Conservation (phyloP, 331 rosid species). For the Rhamnella rubrinervis region DNA sequence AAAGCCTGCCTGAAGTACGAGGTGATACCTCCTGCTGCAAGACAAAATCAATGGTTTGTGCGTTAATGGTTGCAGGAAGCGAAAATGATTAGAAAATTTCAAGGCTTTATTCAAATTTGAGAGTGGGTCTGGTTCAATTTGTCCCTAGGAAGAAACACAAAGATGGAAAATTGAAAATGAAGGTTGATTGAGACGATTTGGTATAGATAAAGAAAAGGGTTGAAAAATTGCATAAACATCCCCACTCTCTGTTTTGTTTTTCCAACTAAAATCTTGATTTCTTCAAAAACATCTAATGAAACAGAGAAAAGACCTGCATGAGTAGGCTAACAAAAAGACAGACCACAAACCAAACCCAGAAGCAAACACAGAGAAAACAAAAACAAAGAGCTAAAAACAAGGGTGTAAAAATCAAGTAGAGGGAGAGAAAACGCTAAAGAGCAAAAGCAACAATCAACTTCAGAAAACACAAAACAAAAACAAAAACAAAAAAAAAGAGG, state of each 20-base stretch:
- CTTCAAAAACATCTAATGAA: slow-evolving; percentile 1
- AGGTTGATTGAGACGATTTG: background rate
- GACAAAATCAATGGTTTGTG: background rate
- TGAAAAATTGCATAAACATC: background rate
- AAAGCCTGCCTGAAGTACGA: slow-evolving; percentile 88
- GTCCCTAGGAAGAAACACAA: background rate
- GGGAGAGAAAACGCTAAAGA: background rate
- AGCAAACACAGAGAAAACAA: slow-evolving; percentile 6
- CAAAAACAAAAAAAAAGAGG: slow-evolving; percentile 9
- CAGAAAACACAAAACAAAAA: slow-evolving; percentile 6
- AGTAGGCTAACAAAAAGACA: no score
- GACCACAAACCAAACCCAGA: no score
- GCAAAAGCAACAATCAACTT: slow-evolving; percentile 9
- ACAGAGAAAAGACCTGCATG: background rate
- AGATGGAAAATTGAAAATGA: slow-evolving; percentile 17
- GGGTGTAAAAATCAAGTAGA: no score
- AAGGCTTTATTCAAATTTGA: no score
- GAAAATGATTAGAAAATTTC: no score
- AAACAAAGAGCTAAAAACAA: background rate
- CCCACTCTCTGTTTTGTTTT: no score
- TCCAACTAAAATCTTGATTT: no score
- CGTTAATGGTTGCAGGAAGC: background rate
- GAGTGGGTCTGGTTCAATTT: no score
- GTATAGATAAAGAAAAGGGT: background rate
- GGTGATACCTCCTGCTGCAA: slow-evolving; percentile 85